These are phyloP conservation scores for Amanita exitialis DNA, from an alignment of 768 basidiomycete genomes.

Conservation along the genomic window DNA sequence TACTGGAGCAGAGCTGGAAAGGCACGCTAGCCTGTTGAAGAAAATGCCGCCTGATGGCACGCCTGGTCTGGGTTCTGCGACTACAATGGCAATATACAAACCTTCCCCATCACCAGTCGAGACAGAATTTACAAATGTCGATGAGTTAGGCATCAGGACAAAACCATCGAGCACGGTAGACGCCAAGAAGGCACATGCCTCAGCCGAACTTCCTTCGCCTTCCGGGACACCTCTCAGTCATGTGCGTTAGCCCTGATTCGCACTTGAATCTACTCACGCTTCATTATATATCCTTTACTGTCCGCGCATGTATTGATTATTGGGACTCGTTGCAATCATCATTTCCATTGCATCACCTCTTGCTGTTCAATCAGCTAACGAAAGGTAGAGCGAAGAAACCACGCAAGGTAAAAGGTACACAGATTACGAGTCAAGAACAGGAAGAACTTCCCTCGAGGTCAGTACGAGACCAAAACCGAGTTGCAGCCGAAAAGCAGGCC, in stretches of 20 bases:
- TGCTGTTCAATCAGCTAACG: slow-evolving; percentile 46
- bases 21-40: slow-evolving; percentile 7
- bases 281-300: slow-evolving; percentile 16
- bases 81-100: slow-evolving; percentile 62
- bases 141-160: slow-evolving; percentile 38
- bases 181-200: slow-evolving; percentile 13
- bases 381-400: slow-evolving; percentile 66
- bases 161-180: slow-evolving; percentile 11
- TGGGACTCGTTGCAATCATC: slow-evolving; percentile 18
- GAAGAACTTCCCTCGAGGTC: neutral
- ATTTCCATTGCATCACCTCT: slow-evolving; percentile 15
- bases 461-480: neutral
- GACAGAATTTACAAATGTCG: slow-evolving; percentile 31
- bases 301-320: slow-evolving; percentile 19
- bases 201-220: slow-evolving; percentile 30
- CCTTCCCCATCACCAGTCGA: slow-evolving; percentile 39
- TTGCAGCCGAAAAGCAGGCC: neutral
- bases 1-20: slow-evolving; percentile 8
- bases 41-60: slow-evolving; percentile 19
- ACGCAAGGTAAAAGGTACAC: slow-evolving; percentile 30
- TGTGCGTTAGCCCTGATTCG: slow-evolving; percentile 68
- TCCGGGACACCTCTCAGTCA: slow-evolving; percentile 66
- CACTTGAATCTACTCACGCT: slow-evolving; percentile 36
- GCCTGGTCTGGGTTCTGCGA: slow-evolving; percentile 55
- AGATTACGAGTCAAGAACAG: neutral